Evolutionary conservation across 2,329 filamentous ascomycete genomes (phyloP), one percentile per base, ranked within the genome.

Genomic region (Verticillium nonalfalfae): DNA sequence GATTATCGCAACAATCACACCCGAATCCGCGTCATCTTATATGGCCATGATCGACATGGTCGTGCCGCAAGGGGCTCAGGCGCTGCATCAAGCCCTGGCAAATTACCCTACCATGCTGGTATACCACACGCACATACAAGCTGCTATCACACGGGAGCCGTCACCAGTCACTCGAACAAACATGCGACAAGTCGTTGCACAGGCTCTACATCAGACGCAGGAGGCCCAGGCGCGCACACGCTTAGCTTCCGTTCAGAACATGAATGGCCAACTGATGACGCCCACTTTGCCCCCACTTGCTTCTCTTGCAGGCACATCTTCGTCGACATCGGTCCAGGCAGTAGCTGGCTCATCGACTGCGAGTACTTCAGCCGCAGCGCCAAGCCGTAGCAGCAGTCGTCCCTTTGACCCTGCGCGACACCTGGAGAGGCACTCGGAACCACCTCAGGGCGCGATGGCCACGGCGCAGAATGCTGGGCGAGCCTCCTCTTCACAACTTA

Each of bases 21-120:
- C 72, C 0, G 55, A 64, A 58, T 72, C 76, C 7, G 71, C 75
- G 10, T 68, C 72, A n/a, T 77, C 78, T 3, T 81, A 83, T 59
- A 78, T 74, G 39, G 74, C 76, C 10, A 71, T 86, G 62, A 85
- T 88, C 59, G 83, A 88, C 61, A 72, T 75, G 6, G 73, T 79
- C 14, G 76, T 88, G 0, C 77, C 80, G 0, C 77, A 80, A 59
- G 85, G 85, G 0, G 76, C 77, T 0, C 70, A 69, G 2, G 76
- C 78, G 4, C 72, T 86, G 9, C 74, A 78, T 35, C 75, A 79
- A 50, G 77, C 78, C 1, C 69, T 86, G 34, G 64, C 71, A 0
- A 76, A 71, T 3, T 80, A 83, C 62, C 83, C 82, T 1, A 75
- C 75, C 3, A 77, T 84, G 64, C 72, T 85, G 5, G 72, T 73